Percentiles rank a stretch among this genome's conserved stretches.
Conservation (phyloP, 2,329 filamentous ascomycete genomes). For the Aspergillus texensis region DNA sequence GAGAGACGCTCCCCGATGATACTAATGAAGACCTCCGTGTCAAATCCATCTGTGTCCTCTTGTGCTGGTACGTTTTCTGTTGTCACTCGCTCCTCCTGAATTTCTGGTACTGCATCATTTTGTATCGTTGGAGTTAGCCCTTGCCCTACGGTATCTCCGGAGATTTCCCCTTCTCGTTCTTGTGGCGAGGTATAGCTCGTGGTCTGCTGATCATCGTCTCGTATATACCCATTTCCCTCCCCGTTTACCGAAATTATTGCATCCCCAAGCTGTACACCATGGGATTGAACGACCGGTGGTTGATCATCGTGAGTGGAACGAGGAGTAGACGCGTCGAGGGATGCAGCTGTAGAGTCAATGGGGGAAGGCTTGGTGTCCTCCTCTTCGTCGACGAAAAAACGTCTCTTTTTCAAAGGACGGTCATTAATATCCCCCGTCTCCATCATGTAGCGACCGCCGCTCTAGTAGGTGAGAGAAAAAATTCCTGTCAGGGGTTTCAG, state of each 20-base stretch:
- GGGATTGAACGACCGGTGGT: background rate
- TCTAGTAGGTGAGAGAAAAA: too few relatives aligned
- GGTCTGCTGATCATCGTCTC: background rate
- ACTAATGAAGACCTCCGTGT: slow-evolving; percentile 57
- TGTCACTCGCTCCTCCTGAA: background rate
- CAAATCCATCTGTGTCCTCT: slow-evolving; percentile 47
- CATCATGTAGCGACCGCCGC: slow-evolving; percentile 28
- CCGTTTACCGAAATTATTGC: background rate
- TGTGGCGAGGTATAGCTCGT: background rate
- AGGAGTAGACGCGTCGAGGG: slow-evolving; percentile 23
- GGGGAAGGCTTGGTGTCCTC: slow-evolving; percentile 24
- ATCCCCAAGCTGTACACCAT: background rate
- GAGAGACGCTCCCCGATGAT: slow-evolving; percentile 59
- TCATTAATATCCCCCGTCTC: slow-evolving; percentile 49
- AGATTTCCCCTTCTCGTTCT: background rate
- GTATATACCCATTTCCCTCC: background rate
- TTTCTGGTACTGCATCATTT: background rate
- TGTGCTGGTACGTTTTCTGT: slow-evolving; percentile 2
- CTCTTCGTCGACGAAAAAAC: slow-evolving; percentile 62
- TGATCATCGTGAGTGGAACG: slow-evolving; percentile 3
- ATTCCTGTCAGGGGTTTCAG: background rate
- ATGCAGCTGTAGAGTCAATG: slow-evolving; percentile 6
- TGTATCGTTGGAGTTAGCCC: background rate
- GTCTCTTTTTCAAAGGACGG: slow-evolving; percentile 62
- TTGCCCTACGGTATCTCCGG: background rate